Percentiles rank a stretch among this genome's conserved stretches.
Conservation (phyloP, 768 basidiomycete species). For the Fomitopsis pulvina region DNA sequence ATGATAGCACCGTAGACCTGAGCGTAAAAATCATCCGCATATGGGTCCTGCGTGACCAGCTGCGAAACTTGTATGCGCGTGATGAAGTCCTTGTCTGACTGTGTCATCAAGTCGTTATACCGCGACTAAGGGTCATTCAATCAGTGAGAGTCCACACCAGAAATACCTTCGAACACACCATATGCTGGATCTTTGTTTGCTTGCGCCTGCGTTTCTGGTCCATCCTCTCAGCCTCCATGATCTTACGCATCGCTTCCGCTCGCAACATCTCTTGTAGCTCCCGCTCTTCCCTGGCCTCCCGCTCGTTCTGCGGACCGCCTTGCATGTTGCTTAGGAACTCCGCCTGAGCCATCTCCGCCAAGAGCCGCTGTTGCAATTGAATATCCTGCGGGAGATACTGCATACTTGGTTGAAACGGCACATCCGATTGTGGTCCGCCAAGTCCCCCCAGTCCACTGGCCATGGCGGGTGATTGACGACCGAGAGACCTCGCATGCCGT, state of each 20-base stretch:
- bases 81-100: constrained; percentile 99
- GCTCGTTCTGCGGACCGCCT: constrained; percentile 21
- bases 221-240: constrained; percentile 84
- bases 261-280: constrained; percentile 66
- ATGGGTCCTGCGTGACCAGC: constrained; percentile 94
- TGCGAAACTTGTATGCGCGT: constrained; percentile 98
- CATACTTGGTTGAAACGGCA: constrained; percentile 44
- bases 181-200: constrained; percentile 82
- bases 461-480: constrained; percentile 32
- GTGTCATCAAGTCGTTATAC: constrained; percentile 94
- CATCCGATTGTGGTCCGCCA: constrained; percentile 19
- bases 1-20: constrained; percentile 88
- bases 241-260: constrained; percentile 79
- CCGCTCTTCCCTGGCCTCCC: constrained; percentile 29
- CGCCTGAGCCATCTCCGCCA: constrained; percentile 70
- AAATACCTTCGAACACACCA: constrained; percentile 42
- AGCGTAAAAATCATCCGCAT: constrained; percentile 97
- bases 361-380: constrained; percentile 67
- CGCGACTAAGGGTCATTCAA: constrained; percentile 49
- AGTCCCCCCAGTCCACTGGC: constrained; percentile 7
- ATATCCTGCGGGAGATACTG: constrained; percentile 55
- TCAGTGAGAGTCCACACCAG: background rate
- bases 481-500: constrained; percentile 41
- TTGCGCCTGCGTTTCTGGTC: constrained; percentile 79
- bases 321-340: constrained; percentile 64